Conservation (phyloP, 177 flowering plant genomes). For the Vitis hybrid region DNA sequence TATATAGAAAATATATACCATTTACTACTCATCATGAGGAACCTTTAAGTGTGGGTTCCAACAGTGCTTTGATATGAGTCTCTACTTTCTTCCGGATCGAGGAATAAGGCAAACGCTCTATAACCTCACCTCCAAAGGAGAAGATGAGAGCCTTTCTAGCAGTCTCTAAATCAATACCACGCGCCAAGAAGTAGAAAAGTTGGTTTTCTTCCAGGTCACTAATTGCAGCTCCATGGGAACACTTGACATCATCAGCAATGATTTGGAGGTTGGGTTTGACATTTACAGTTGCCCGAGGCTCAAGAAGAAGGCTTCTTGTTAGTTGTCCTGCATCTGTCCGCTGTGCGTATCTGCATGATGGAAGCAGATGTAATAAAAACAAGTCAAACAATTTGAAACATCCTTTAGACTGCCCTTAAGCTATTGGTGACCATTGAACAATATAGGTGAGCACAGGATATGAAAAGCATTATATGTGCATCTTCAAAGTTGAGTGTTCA, state of each 20-base stretch:
- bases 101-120: constrained; percentile 43
- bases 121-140: constrained; percentile 87
- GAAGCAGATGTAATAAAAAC: neutral
- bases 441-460: too few relatives aligned
- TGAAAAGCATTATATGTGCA: neutral
- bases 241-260: constrained; percentile 87
- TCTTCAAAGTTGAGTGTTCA: too few relatives aligned
- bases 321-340: constrained; percentile 92
- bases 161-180: constrained; percentile 67
- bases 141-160: constrained; percentile 75
- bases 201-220: constrained; percentile 85
- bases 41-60: constrained; percentile 29
- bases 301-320: constrained; percentile 82
- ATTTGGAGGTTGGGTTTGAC: constrained; percentile 91
- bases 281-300: constrained; percentile 82
- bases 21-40: neutral
- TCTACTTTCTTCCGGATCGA: constrained; percentile 47
- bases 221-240: constrained; percentile 96
- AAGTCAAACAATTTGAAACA: too few relatives aligned
- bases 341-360: constrained; percentile 67
- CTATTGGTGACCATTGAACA: neutral
- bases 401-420: neutral
- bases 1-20: neutral
- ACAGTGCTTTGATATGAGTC: constrained; percentile 42
- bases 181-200: constrained; percentile 81